A percentile compares a stretch with the other conserved stretches of the same genome.
Evolutionary conservation across 176 grass and related monocot genomes (phyloP).

Genomic region (Typha latifolia): DNA sequence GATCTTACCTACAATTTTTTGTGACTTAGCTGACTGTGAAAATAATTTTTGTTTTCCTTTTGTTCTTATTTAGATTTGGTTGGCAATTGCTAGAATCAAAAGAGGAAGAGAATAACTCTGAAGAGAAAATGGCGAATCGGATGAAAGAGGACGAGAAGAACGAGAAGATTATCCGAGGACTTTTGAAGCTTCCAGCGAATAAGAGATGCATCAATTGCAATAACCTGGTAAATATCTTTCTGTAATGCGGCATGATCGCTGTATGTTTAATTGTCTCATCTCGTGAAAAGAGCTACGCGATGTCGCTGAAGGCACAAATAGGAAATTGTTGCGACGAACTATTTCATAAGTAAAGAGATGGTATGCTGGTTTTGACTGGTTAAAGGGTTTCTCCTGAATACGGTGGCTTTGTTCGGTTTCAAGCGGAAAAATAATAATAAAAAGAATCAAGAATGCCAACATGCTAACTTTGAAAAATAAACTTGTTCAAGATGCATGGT

Average conservation of each 20-base stretch:
- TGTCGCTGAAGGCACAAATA: too few relatives aligned
- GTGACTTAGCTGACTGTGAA: background rate
- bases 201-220: conserved; percentile 99
- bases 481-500: conserved; percentile 2
- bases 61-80: conserved; percentile 3
- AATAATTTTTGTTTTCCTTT: conserved; percentile 1
- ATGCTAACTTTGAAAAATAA: too few relatives aligned
- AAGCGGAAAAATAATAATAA: too few relatives aligned
- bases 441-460: too few relatives aligned
- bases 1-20: background rate
- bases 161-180: conserved; percentile 86
- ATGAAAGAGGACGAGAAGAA: conserved; percentile 94
- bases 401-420: background rate
- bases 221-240: conserved; percentile 41
- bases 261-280: too few relatives aligned
- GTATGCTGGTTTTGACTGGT: too few relatives aligned
- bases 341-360: too few relatives aligned
- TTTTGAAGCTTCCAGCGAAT: conserved; percentile 91
- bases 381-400: too few relatives aligned
- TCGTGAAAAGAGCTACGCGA: too few relatives aligned
- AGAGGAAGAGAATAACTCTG: background rate
- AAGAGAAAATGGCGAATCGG: conserved; percentile 49
- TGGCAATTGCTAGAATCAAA: conserved; percentile 6
- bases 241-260: too few relatives aligned
- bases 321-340: too few relatives aligned